These are phyloP conservation scores for Meyerozyma elateridarum DNA, from an alignment of 1,139 yeast species.

Conservation along the genomic window DNA sequence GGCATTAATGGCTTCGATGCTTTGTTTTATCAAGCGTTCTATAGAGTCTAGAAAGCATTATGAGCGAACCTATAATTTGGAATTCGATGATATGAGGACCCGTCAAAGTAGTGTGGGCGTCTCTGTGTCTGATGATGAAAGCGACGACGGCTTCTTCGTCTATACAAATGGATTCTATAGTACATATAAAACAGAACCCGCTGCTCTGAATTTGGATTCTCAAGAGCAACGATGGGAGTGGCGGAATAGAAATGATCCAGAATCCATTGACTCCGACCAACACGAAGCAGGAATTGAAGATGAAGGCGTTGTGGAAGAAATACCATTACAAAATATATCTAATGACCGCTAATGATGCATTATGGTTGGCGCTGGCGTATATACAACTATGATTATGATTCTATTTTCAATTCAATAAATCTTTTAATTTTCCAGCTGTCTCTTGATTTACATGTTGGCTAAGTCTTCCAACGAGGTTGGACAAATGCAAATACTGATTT, in stretches of 20 bases:
- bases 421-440: too few relatives aligned
- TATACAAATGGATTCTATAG: constrained; percentile 42
- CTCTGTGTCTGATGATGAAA: constrained; percentile 26
- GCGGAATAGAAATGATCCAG: background rate
- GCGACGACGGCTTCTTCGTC: constrained; percentile 45
- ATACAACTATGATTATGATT: too few relatives aligned
- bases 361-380: too few relatives aligned
- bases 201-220: background rate
- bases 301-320: too few relatives aligned
- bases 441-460: too few relatives aligned
- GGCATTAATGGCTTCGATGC: constrained; percentile 32
- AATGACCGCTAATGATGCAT: too few relatives aligned
- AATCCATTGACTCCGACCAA: too few relatives aligned
- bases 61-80: constrained; percentile 26
- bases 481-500: too few relatives aligned
- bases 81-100: constrained; percentile 36
- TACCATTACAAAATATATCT: too few relatives aligned
- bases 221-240: constrained; percentile 3
- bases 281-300: too few relatives aligned
- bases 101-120: constrained; percentile 18
- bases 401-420: too few relatives aligned
- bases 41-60: constrained; percentile 35
- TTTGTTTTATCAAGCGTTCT: constrained; percentile 39
- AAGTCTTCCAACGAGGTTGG: too few relatives aligned
- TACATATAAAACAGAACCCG: constrained; percentile 11